phyloP scores from a whole-genome alignment of 306 rosid species.

The Fagus sylvatica region DNA sequence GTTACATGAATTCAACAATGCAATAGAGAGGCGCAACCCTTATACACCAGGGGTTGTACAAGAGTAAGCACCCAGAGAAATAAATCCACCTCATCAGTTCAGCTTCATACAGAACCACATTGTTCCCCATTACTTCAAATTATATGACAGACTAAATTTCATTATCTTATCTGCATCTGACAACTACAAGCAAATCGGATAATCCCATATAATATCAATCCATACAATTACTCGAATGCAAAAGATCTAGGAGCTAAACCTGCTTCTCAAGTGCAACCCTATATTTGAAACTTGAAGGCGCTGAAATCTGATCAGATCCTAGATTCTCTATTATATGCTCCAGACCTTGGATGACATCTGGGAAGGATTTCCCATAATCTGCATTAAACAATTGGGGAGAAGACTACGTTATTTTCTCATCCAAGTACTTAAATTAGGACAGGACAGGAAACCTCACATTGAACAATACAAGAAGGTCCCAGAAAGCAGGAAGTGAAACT shows the following conservation, averaged over 20 bases:
- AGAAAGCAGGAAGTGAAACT: not conserved
- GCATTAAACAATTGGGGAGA: slow-evolving; percentile 34
- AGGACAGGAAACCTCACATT: not conserved
- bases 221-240: slow-evolving; percentile 9
- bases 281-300: slow-evolving; percentile 82
- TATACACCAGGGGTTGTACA: too few species aligned
- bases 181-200: slow-evolving; percentile 1
- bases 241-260: slow-evolving; percentile 48
- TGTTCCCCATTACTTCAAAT: slow-evolving; percentile 2
- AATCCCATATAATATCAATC: slow-evolving; percentile 15
- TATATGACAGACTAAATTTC: not conserved
- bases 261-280: slow-evolving; percentile 87
- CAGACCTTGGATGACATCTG: slow-evolving; percentile 75
- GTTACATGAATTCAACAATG: not conserved
- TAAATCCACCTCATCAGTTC: not conserved
- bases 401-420: slow-evolving; percentile 16
- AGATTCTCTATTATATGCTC: slow-evolving; percentile 70
- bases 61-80: too few species aligned
- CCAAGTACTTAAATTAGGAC: not conserved
- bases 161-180: slow-evolving; percentile 4
- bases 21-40: not conserved
- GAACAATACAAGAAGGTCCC: not conserved
- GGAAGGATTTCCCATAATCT: slow-evolving; percentile 85
- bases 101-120: not conserved
- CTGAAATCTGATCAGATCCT: slow-evolving; percentile 57